These are phyloP conservation scores for Talaromyces islandicus DNA, from an alignment of 2,329 filamentous ascomycete genomes.

Conservation along the genomic window DNA sequence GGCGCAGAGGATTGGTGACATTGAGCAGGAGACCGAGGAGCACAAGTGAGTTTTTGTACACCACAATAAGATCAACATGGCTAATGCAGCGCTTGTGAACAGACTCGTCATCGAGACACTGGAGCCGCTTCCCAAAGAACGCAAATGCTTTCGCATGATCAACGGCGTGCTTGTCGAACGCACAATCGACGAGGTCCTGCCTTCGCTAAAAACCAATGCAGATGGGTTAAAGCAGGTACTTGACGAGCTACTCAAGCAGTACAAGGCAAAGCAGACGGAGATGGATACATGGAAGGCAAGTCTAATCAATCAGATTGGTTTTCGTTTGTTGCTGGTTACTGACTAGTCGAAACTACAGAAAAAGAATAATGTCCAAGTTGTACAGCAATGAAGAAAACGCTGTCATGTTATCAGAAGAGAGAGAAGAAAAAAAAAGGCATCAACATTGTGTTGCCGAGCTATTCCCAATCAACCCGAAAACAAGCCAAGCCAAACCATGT, in stretches of 20 bases:
- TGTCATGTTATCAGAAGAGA: too few species aligned
- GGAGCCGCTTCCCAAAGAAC: constrained; percentile 70
- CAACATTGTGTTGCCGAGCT: not conserved
- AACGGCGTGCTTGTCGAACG: constrained; percentile 94
- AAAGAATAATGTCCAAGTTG: constrained; percentile 45
- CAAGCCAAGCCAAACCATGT: not conserved
- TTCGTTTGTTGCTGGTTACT: not conserved
- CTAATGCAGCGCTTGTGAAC: constrained; percentile 9
- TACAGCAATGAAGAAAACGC: constrained; percentile 32
- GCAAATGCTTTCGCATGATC: constrained; percentile 98
- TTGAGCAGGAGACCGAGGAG: constrained; percentile 95
- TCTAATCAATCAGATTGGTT: constrained; percentile 1
- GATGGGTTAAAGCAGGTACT: constrained; percentile 91
- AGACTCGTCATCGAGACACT: constrained; percentile 94
- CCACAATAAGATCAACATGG: too few species aligned
- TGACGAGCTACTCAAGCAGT: constrained; percentile 92
- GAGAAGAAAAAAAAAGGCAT: not conserved
- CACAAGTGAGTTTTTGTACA: constrained; percentile 74
- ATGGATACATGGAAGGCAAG: constrained; percentile 97
- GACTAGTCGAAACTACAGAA: constrained; percentile 28
- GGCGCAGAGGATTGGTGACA: constrained; percentile 92
- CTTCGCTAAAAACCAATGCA: constrained; percentile 85
- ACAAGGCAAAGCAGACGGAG: constrained; percentile 89
- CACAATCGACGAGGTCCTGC: constrained; percentile 87
- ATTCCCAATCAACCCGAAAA: not conserved